Percentiles rank a stretch among this genome's conserved stretches.
Conservation (phyloP, 352 stramenopile genomes). For the Phytophthora cactorum region DNA sequence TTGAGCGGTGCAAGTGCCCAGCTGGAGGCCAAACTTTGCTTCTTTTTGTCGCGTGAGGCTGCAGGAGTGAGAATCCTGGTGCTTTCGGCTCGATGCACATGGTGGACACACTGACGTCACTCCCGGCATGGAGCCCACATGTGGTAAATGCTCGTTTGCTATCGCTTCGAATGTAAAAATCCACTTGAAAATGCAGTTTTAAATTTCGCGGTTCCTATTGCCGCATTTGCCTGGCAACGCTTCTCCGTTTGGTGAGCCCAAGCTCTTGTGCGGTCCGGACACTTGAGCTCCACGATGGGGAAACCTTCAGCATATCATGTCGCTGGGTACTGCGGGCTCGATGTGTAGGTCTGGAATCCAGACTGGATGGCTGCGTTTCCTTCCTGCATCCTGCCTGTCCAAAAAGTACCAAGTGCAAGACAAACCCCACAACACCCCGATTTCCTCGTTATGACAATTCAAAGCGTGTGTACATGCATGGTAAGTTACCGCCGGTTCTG, state of each 20-base stretch:
- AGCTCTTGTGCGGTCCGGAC: slow-evolving; percentile 21
- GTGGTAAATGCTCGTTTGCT: slow-evolving; percentile 6
- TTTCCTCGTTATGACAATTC: slow-evolving; percentile 14
- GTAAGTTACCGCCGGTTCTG: slow-evolving; percentile 43
- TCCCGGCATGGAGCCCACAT: slow-evolving; percentile 19
- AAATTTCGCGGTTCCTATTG: slow-evolving; percentile 12
- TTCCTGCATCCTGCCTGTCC: slow-evolving; percentile 8
- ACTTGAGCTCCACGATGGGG: slow-evolving; percentile 10
- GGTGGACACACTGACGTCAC: slow-evolving; percentile 29
- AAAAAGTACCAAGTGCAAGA: slow-evolving; percentile 12
- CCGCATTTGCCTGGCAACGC: neutral
- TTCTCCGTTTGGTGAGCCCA: slow-evolving; percentile 2
- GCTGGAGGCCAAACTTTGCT: slow-evolving; percentile 11
- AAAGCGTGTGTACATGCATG: neutral
- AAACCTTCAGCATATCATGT: slow-evolving; percentile 15
- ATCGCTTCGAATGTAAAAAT: slow-evolving; percentile 10
- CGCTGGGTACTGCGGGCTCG: slow-evolving; percentile 5
- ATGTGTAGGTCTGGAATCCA: slow-evolving; percentile 3
- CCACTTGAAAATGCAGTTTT: slow-evolving; percentile 16
- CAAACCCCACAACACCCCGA: neutral
- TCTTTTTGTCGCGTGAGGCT: slow-evolving; percentile 5
- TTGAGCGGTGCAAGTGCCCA: slow-evolving; percentile 8
- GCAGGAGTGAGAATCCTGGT: slow-evolving; percentile 12
- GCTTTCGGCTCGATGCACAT: slow-evolving; percentile 11
- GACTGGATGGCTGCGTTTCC: slow-evolving; percentile 14